Conservation (phyloP, 176 grass and related monocot species). For the Ensete ventricosum region DNA sequence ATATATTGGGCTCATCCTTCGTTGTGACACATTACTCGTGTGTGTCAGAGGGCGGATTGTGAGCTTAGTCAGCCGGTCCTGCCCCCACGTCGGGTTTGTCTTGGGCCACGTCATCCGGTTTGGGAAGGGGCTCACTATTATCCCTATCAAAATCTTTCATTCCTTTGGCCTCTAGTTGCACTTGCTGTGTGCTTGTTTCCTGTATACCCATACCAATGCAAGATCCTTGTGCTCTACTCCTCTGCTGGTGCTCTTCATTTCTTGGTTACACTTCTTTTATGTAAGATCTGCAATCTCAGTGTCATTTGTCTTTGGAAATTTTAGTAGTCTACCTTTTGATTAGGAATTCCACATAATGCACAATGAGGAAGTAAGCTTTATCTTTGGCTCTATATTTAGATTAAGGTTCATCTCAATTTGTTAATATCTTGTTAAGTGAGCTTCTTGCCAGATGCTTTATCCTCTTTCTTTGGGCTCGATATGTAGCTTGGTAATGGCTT, state of each 20-base stretch:
- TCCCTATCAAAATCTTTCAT: constrained; percentile 49
- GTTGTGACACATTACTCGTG: no score
- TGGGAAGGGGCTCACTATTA: no score
- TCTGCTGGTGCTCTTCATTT: constrained; percentile 85
- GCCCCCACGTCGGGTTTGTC: no score
- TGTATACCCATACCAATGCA: constrained; percentile 98
- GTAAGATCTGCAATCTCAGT: constrained; percentile 32
- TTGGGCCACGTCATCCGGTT: no score
- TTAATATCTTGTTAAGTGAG: not conserved
- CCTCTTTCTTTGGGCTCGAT: not conserved
- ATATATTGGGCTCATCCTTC: no score
- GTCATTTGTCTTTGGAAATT: not conserved
- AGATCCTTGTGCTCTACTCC: constrained; percentile 92
- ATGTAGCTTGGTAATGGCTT: no score
- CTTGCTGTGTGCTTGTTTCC: constrained; percentile 93
- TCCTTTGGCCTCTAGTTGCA: constrained; percentile 91
- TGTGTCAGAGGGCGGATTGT: no score
- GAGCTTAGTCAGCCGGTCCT: no score
- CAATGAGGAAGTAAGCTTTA: not conserved
- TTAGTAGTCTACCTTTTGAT: not conserved
- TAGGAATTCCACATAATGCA: not conserved
- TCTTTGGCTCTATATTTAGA: not conserved
- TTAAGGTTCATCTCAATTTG: no score
- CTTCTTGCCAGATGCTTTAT: not conserved
- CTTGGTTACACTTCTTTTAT: constrained; percentile 71